A percentile compares a stretch with the other conserved stretches of the same genome.
Evolutionary conservation across 257 asterid genomes (phyloP).

Genomic region (Solanum rostratum): DNA sequence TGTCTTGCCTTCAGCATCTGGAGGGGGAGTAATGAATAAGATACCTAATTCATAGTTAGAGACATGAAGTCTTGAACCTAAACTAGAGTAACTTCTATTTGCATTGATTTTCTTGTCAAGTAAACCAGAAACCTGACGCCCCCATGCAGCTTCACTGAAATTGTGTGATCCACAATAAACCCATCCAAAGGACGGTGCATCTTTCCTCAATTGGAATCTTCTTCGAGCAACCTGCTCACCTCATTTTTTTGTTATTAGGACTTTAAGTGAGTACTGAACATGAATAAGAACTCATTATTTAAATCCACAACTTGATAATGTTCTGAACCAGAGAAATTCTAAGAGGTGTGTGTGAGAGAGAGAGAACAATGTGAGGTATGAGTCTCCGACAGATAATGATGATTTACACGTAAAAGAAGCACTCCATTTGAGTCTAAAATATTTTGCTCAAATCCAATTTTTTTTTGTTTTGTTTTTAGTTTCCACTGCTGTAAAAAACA

Average conservation of each 20-base stretch:
- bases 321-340: background rate
- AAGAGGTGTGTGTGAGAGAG: background rate
- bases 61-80: slow-evolving; percentile 66
- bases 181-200: slow-evolving; percentile 67
- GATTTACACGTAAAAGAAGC: background rate
- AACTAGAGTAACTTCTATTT: slow-evolving; percentile 21
- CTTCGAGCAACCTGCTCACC: slow-evolving; percentile 71
- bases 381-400: background rate
- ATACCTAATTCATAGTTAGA: slow-evolving; percentile 83
- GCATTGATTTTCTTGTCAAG: slow-evolving; percentile 15
- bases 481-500: background rate
- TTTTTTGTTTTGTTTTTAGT: background rate
- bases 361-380: background rate
- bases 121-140: slow-evolving; percentile 43
- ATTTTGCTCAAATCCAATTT: background rate
- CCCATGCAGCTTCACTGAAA: slow-evolving; percentile 98
- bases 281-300: background rate
- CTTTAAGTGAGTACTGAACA: background rate
- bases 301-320: background rate
- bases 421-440: background rate
- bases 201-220: slow-evolving; percentile 37
- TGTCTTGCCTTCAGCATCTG: slow-evolving; percentile 11
- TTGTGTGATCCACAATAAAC: slow-evolving; percentile 84
- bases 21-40: slow-evolving; percentile 55
- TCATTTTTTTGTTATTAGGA: slow-evolving; percentile 6